Evolutionary conservation across 2,329 filamentous ascomycete genomes (phyloP).

Genomic region (Epichloe elymi): DNA sequence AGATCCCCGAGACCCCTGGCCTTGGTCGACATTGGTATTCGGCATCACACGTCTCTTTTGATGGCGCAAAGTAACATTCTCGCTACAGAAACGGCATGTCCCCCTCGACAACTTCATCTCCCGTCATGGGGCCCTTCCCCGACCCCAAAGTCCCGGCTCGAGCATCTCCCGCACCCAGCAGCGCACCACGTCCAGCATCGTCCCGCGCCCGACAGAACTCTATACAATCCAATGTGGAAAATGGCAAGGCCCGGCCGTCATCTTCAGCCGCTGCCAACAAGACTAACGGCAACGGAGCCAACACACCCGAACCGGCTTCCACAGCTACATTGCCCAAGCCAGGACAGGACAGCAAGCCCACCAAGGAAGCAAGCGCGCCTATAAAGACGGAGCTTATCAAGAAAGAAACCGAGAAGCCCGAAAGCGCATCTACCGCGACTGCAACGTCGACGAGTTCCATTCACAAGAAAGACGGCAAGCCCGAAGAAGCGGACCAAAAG

Average conservation of each 20-base stretch:
- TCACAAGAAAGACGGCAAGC: constrained; percentile 30
- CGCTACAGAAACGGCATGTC: constrained; percentile 39
- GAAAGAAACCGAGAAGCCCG: constrained; percentile 20
- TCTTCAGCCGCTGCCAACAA: constrained; percentile 33
- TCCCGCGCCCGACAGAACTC: constrained; percentile 67
- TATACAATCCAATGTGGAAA: constrained; percentile 45
- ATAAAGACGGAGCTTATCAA: constrained; percentile 20
- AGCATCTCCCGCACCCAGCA: constrained; percentile 46
- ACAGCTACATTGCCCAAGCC: constrained; percentile 17
- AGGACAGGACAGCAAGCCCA: constrained; percentile 32
- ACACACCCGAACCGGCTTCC: constrained; percentile 23
- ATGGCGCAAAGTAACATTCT: background rate
- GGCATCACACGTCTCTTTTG: background rate
- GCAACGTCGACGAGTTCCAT: constrained; percentile 9
- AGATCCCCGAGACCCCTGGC: background rate
- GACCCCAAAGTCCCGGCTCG: constrained; percentile 41
- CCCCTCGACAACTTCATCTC: constrained; percentile 59
- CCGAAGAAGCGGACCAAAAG: constrained; percentile 24
- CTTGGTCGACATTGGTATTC: background rate
- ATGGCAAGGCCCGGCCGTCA: constrained; percentile 21
- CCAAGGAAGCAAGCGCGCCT: constrained; percentile 31
- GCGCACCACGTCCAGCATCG: constrained; percentile 47
- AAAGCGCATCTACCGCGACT: constrained; percentile 13
- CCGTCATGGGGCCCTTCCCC: constrained; percentile 54
- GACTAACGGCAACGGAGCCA: constrained; percentile 35